Evolutionary conservation across 2,329 filamentous ascomycete genomes (phyloP), one percentile per base, ranked within the genome.

Genomic region (Decorospora gaudefroyi): DNA sequence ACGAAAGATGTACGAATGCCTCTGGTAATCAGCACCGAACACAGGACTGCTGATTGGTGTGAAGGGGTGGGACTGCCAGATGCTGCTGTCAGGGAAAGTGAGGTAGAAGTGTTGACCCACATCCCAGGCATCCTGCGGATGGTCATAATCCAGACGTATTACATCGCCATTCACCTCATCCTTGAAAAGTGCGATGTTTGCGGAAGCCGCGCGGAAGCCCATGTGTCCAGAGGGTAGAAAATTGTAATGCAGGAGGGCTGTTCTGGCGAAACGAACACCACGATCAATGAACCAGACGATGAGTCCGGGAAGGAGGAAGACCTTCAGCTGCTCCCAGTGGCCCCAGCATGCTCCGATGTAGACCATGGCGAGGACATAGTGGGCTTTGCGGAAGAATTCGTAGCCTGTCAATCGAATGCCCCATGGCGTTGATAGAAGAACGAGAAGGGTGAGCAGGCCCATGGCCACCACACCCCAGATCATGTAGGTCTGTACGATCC

Each of bases 291-390:
- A 75, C 77, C 86, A 86, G 11, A 90, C 75, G 1, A 81, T 71
- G 4, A 90, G 69, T 0, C 80, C 80, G 0, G 86, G 62, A 1
- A 65, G 37, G 16, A 65, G 57, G 40, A 64, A 65, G 11, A 62
- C 59, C 32, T 63, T 58, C 9, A 90, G 73, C 36, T 83, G 73
- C 36, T 76, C 67, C 87, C 87, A 91, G 62, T 91, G 87, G 1
- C 79, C 86, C 79, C 85, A 89, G 67, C 85, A 86, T 3, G 85
- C 86, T 4, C 85, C 87, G 9, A 90, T 80, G 66, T 88, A 91
- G 4, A 90, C 67, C 72, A 86, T 82, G 8, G 86, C 87, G 2
- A 90, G 73, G 9, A 89, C 74, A 56, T 88, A 88, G 63, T 90
- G 87, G 0, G 80, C 72, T 63, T 88, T 89, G 49, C 86, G 79